Evolutionary conservation across 2,329 filamentous ascomycete genomes (phyloP), one percentile per base, ranked within the genome.

Genomic region (Onygena corvina): DNA sequence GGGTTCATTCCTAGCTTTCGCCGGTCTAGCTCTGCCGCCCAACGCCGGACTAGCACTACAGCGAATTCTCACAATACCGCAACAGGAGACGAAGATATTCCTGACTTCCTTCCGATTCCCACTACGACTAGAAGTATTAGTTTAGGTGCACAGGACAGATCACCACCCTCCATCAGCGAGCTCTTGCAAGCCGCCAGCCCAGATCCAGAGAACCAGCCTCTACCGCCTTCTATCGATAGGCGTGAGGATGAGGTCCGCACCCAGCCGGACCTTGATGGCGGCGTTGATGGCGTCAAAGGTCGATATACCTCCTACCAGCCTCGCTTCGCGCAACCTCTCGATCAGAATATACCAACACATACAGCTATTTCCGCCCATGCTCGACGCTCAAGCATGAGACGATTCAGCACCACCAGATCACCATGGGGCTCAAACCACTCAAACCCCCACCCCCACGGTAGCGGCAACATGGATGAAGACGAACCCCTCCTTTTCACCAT

Each of bases 401-500:
- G 67, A 23, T 61, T 63, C 12, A 61, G 62, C 45, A 59, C 61
- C 25, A 60, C 58, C 42, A 64, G 67, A 21, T 56, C 60, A 6
- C 56, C 58, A 9, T 58, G 60, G 30, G 56, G 58, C n/a, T 53
- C 56, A 12, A 56, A 58, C 31, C 36, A 20, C 8, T 11, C 36
- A 3, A 40, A 18, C 11, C 14, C 36, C 21, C 25, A 42, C 12
- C 36, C 36, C 21, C 36, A 42, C 14, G 12, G 36, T n/a, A 42
- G 16, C 9, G 36, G 36, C 11, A 42, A 14, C 12, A 56, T 60
- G 12, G 68, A 71, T 38, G 68, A 71, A 25, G 68, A 71, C 12
- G 68, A 71, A 49, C 67, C 67, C 6, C 56, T 71, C 5, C 57
- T 71, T 3, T 71, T 71, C 54, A 66, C 67, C 30, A 71, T 71